Evolutionary conservation across 106 monocot species (phyloP).

Genomic region (Triglochin maritima): DNA sequence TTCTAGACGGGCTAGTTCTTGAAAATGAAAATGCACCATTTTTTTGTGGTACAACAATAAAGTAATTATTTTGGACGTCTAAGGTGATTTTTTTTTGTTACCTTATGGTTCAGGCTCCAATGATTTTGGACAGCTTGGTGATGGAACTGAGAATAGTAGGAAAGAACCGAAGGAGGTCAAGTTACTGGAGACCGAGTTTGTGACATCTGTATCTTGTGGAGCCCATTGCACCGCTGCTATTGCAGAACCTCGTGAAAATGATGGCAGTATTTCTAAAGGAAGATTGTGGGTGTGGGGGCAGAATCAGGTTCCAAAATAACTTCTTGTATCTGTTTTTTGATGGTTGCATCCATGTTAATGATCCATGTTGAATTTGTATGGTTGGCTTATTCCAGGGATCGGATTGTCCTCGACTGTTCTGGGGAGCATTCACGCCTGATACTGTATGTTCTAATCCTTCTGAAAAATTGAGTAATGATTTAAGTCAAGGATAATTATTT

Average conservation of each 20-base stretch:
- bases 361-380: not conserved
- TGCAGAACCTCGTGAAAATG: constrained; percentile 72
- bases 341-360: no score
- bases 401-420: constrained; percentile 66
- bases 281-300: constrained; percentile 98
- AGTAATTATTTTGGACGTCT: not conserved
- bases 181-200: constrained; percentile 54
- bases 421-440: constrained; percentile 71
- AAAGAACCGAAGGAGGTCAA: constrained; percentile 70
- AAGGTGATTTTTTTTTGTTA: not conserved
- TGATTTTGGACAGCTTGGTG: constrained; percentile 92
- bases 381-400: constrained; percentile 43
- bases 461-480: not conserved
- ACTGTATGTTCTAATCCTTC: constrained; percentile 39
- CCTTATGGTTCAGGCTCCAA: constrained; percentile 44
- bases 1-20: no score
- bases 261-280: constrained; percentile 45
- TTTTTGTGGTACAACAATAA: not conserved
- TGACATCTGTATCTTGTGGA: constrained; percentile 87
- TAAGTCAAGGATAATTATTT: not conserved
- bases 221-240: constrained; percentile 87
- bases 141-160: constrained; percentile 77
- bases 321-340: not conserved
- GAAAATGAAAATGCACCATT: not conserved
- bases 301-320: constrained; percentile 61